A percentile compares a stretch with the other conserved stretches of the same genome.
Evolutionary conservation across 768 basidiomycete species (phyloP).

Genomic region (Phaeotremella skinneri): DNA sequence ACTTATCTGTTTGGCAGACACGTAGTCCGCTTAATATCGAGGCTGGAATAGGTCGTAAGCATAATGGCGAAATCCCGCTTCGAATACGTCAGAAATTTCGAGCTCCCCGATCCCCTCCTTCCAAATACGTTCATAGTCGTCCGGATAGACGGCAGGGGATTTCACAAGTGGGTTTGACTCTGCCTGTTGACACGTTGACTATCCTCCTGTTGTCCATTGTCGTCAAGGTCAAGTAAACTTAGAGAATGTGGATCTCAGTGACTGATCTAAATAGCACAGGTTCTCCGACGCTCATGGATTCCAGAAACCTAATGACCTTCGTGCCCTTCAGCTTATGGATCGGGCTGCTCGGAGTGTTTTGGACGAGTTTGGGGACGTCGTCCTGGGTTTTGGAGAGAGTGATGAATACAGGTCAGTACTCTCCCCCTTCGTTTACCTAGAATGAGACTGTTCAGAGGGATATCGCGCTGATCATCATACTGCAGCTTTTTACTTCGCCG

Average conservation of each 20-base stretch:
- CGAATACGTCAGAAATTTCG: conserved; percentile 84
- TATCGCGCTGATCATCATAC: conserved; percentile 2
- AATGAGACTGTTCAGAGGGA: neutral
- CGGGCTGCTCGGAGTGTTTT: conserved; percentile 77
- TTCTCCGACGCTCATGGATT: conserved; percentile 83
- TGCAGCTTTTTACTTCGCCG: conserved; percentile 80
- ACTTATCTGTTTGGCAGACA: too few species aligned
- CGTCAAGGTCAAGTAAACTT: neutral
- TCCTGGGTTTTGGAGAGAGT: conserved; percentile 90
- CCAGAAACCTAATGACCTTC: conserved; percentile 83
- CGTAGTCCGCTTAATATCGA: too few species aligned
- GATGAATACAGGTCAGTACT: conserved; percentile 83
- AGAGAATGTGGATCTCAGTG: neutral
- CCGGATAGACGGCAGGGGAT: conserved; percentile 87
- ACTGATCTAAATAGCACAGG: conserved; percentile 53
- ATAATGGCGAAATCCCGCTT: conserved; percentile 89
- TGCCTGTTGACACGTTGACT: neutral
- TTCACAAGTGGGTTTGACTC: conserved; percentile 68
- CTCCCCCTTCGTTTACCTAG: neutral
- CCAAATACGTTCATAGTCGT: conserved; percentile 80
- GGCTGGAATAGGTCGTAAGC: neutral
- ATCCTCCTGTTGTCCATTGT: neutral
- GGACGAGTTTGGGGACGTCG: conserved; percentile 76
- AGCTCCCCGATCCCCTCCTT: conserved; percentile 79
- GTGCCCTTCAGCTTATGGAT: conserved; percentile 88